Evolutionary conservation across 768 basidiomycete species (phyloP).

Genomic region (Boletus sp.): DNA sequence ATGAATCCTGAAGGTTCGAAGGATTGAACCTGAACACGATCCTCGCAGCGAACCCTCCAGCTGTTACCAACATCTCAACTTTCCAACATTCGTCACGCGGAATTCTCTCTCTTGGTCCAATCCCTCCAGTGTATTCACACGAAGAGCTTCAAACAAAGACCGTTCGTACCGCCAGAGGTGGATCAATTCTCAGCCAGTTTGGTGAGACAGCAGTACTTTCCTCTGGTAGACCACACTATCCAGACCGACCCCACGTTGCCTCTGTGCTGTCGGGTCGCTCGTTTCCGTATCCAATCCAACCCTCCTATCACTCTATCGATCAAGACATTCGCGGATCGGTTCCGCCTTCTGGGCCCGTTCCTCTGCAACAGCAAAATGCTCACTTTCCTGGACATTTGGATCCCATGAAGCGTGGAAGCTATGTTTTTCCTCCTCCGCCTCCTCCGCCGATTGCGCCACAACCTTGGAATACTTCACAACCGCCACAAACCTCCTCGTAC

Average conservation of each 20-base stretch:
- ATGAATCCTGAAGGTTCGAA: background rate
- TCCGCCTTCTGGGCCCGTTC: background rate
- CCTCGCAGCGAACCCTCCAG: background rate
- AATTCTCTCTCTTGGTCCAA: background rate
- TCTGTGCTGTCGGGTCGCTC: background rate
- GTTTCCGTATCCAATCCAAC: background rate
- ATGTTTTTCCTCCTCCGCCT: background rate
- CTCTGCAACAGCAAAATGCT: background rate
- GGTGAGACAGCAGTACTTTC: background rate
- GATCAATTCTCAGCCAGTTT: background rate
- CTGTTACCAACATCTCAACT: background rate
- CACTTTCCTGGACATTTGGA: background rate
- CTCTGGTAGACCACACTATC: background rate
- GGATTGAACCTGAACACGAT: background rate
- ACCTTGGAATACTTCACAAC: background rate
- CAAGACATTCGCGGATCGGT: background rate
- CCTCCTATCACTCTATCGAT: background rate
- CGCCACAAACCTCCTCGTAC: background rate
- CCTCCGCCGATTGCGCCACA: background rate
- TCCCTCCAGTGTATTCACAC: slow-evolving; percentile 9
- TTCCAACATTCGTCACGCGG: background rate
- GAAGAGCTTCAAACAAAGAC: background rate
- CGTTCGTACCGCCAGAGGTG: background rate
- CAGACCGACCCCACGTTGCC: background rate
- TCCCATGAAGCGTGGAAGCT: background rate